Evolutionary conservation across 768 basidiomycete species (phyloP).

Genomic region (Holtermannia corniformis): DNA sequence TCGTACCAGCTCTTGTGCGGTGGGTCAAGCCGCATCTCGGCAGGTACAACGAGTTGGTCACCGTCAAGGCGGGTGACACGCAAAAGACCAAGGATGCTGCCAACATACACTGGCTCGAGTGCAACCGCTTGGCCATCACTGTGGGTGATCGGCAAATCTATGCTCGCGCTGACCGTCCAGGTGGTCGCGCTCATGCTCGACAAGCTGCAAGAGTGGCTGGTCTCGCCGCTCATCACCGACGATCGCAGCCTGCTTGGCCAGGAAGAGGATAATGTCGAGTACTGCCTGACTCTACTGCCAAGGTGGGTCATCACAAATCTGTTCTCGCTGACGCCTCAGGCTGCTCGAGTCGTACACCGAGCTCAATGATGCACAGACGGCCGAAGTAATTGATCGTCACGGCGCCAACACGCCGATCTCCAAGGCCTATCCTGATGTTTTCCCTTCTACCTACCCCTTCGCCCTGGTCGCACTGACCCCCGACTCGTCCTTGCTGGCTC

Average conservation of each 20-base stretch:
- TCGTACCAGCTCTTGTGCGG: conserved; percentile 77
- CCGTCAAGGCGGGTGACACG: conserved; percentile 53
- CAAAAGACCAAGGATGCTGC: conserved; percentile 61
- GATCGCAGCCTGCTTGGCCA: conserved; percentile 58
- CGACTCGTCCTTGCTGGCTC: conserved; percentile 42
- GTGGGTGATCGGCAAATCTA: conserved; percentile 59
- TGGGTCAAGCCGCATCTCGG: conserved; percentile 97
- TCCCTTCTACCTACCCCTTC: conserved; percentile 91
- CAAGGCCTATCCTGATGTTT: conserved; percentile 61
- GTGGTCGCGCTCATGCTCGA: conserved; percentile 59
- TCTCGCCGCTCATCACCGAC: conserved; percentile 54
- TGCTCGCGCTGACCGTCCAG: conserved; percentile 30
- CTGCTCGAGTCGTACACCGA: conserved; percentile 82
- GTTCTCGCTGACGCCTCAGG: conserved; percentile 42
- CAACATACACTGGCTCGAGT: conserved; percentile 81
- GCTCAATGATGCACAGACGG: conserved; percentile 58
- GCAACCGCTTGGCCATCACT: conserved; percentile 77
- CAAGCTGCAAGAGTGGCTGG: conserved; percentile 70
- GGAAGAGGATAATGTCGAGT: conserved; percentile 89
- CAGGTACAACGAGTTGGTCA: conserved; percentile 70
- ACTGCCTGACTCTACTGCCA: conserved; percentile 68
- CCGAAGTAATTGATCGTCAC: conserved; percentile 59
- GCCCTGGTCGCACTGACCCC: conserved; percentile 58
- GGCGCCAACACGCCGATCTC: conserved; percentile 54
- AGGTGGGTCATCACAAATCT: conserved; percentile 48